phyloP scores from a whole-genome alignment of 495 filamentous ascomycete species.

The Hyaloscypha hepaticicola region DNA sequence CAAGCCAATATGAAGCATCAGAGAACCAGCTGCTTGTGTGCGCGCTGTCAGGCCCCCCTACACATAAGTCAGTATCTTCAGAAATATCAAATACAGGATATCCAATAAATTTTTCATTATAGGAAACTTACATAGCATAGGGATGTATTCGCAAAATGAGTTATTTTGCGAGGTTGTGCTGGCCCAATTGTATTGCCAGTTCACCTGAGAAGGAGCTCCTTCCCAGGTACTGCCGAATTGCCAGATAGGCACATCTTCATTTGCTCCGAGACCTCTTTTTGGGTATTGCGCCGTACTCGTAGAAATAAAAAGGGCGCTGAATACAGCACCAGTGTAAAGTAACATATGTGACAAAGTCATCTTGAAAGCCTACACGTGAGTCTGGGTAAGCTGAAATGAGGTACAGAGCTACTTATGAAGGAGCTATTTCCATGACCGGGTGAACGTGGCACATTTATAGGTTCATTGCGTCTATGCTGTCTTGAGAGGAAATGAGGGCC shows the following conservation, averaged over 20 bases:
- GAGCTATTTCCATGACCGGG: too few relatives aligned
- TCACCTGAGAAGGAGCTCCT: not conserved
- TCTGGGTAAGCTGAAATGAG: too few relatives aligned
- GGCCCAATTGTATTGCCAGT: not conserved
- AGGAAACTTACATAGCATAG: not conserved
- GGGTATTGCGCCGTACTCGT: not conserved
- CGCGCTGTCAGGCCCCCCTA: not conserved
- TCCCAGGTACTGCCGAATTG: not conserved
- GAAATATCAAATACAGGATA: too few relatives aligned
- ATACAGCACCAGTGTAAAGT: not conserved
- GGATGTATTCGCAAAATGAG: not conserved
- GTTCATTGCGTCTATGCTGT: too few relatives aligned
- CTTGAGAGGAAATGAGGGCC: too few relatives aligned
- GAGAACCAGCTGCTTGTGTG: conserved; percentile 14
- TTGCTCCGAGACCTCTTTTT: not conserved
- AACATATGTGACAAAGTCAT: not conserved
- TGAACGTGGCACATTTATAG: too few relatives aligned
- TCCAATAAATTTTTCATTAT: not conserved
- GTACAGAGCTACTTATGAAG: too few relatives aligned
- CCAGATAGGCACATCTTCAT: not conserved
- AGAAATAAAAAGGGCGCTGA: not conserved
- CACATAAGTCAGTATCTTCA: too few relatives aligned
- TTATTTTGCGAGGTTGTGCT: not conserved
- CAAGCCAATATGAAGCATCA: conserved; percentile 20
- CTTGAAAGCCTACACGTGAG: not conserved